Evolutionary conservation across 208 protist genomes (phyloP).

Genomic region (Wallacemonas sp.): DNA sequence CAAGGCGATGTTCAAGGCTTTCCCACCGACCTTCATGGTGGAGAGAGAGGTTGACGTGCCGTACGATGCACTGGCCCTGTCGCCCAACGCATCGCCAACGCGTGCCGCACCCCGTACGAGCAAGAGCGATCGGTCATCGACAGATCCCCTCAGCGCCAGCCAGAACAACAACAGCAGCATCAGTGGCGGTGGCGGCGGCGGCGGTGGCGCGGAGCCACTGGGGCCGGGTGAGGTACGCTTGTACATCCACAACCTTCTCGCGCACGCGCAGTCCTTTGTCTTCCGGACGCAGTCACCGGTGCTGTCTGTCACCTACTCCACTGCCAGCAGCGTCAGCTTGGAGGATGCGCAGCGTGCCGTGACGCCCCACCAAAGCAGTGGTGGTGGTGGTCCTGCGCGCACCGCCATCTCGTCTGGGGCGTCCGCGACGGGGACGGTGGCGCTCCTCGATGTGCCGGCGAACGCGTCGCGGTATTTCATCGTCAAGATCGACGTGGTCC

Average conservation of each 20-base stretch:
- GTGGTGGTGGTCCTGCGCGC: not conserved
- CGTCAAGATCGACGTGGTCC: slow-evolving; percentile 66
- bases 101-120: not conserved
- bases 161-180: no score
- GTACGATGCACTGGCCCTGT: slow-evolving; percentile 15
- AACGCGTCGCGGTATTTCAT: slow-evolving; percentile 43
- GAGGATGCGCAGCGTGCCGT: slow-evolving; percentile 23
- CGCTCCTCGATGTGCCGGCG: slow-evolving; percentile 31
- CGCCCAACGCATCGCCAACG: not conserved
- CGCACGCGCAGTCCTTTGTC: slow-evolving; percentile 26
- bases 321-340: slow-evolving; percentile 13
- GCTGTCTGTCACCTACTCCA: slow-evolving; percentile 15
- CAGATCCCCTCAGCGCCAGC: no score
- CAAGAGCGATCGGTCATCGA: no score
- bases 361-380: slow-evolving; percentile 5
- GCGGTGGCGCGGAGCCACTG: not conserved
- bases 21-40: slow-evolving; percentile 65
- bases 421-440: no score
- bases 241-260: slow-evolving; percentile 22
- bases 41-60: slow-evolving; percentile 24
- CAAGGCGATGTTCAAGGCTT: slow-evolving; percentile 58
- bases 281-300: slow-evolving; percentile 48
- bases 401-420: no score
- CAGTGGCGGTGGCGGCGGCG: no score
- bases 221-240: slow-evolving; percentile 3